Conservation (phyloP, 78 protist species). For the Pigoraptor vietnamica region DNA sequence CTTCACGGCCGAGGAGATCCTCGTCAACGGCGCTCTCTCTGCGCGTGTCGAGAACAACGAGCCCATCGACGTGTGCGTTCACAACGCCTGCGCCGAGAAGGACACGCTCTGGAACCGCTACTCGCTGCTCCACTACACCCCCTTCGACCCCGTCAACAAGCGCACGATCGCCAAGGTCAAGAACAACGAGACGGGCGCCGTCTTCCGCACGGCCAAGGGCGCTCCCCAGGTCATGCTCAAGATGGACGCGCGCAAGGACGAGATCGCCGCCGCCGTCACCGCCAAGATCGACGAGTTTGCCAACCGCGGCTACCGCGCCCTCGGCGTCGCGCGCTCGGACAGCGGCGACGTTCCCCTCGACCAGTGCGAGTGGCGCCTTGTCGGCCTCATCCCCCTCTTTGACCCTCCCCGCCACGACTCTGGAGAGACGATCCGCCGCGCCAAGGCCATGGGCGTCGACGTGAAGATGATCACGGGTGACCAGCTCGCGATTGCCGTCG, state of each 20-base stretch:
- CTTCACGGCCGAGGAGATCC: conserved; percentile 33
- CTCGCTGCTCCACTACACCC: conserved; percentile 18
- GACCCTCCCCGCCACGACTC: conserved; percentile 90
- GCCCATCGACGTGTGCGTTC: conserved; percentile 63
- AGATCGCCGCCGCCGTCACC: conserved; percentile 21
- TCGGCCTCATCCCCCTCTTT: conserved; percentile 72
- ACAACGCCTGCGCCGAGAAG: conserved; percentile 30
- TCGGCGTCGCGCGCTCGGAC: conserved; percentile 45
- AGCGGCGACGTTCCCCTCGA: conserved; percentile 27
- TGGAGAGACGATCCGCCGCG: conserved; percentile 50
- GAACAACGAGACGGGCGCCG: conserved; percentile 42
- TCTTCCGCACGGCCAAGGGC: conserved; percentile 27
- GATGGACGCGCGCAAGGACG: conserved; percentile 41
- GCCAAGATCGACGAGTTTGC: conserved; percentile 62
- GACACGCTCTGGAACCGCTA: conserved; percentile 13
- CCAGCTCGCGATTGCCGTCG: conserved; percentile 77
- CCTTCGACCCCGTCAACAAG: conserved; percentile 76
- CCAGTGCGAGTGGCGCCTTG: conserved; percentile 55
- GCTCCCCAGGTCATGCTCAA: conserved; percentile 77
- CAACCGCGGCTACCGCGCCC: conserved; percentile 68
- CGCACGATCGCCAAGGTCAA: conserved; percentile 20
- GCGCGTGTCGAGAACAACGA: conserved; percentile 57
- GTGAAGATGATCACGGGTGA: conserved; percentile 96
- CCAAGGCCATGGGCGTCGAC: conserved; percentile 65
- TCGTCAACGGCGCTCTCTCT: conserved; percentile 31